A percentile compares a stretch with the other conserved stretches of the same genome.
Conservation (phyloP, 2,329 filamentous ascomycete genomes). For the Penicillium sp. region DNA sequence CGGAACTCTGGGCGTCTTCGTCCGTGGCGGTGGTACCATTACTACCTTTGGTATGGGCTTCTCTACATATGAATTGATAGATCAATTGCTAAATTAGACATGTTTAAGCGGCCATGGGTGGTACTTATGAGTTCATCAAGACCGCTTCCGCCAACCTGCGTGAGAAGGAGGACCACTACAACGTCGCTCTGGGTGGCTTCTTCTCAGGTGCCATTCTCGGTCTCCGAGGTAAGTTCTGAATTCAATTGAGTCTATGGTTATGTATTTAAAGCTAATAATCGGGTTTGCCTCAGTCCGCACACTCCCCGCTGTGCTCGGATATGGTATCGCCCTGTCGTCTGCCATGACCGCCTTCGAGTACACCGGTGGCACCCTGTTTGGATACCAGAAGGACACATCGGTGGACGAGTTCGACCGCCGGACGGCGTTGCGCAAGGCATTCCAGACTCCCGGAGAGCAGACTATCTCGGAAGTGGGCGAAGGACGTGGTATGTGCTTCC, state of each 20-base stretch:
- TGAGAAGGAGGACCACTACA: constrained; percentile 70
- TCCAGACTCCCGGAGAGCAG: constrained; percentile 66
- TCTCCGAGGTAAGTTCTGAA: constrained; percentile 52
- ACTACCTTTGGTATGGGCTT: constrained; percentile 53
- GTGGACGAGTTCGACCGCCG: constrained; percentile 69
- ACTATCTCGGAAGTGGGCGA: constrained; percentile 75
- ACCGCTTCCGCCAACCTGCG: constrained; percentile 74
- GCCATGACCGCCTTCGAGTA: constrained; percentile 59
- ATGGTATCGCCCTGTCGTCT: constrained; percentile 52
- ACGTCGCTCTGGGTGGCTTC: constrained; percentile 67
- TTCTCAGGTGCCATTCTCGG: constrained; percentile 64
- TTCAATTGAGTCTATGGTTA: neutral
- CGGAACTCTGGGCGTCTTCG: constrained; percentile 70
- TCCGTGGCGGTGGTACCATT: constrained; percentile 66
- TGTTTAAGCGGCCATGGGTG: constrained; percentile 58
- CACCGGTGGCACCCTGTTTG: constrained; percentile 55
- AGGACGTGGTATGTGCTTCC: constrained; percentile 62
- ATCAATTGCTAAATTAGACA: constrained; percentile 8
- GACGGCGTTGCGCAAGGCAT: constrained; percentile 63
- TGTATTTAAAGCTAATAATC: constrained; percentile 12
- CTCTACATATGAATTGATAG: constrained; percentile 6
- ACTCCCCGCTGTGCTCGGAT: constrained; percentile 62
- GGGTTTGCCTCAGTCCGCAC: constrained; percentile 45
- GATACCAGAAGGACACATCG: constrained; percentile 47
- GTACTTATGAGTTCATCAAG: constrained; percentile 67